Base-by-base conservation (phyloP, 345 rosid genomes). In the Lepidium didymum region DNA sequence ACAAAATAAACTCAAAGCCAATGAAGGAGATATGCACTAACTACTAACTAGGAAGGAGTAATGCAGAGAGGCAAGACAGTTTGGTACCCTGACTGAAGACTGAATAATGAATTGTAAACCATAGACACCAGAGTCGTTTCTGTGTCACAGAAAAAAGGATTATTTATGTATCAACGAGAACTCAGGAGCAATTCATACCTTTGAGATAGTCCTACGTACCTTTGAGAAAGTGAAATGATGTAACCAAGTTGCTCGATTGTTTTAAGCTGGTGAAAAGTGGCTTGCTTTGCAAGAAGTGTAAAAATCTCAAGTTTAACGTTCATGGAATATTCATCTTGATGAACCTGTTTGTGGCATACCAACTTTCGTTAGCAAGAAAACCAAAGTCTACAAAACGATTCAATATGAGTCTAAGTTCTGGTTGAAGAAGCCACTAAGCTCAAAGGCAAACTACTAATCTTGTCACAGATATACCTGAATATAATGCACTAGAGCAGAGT, bases 261-360 rank as follows among this genome's bases (percentile, higher is more conserved):
- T 79, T 95, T 82, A 80, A 90, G 97, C 85, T 90, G 97, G 81
- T 90, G 90, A 80, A 84, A 87, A 41, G 95, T 85, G 31, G 88
- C 80, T 76, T 87, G 87, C 80, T 87, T 86, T 72, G 95, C 89
- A 11, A 80, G 67, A 8, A 84, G 81, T 53, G 65, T 79, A 68
- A 90, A 73, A 56, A 86, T 92, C 78, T 84, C 85, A 73, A 90
- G 92, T 75, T 84, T 84, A 58, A 66, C 81, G 43, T 91, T 83
- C 85, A 81, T 59, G 49, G 75, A 8, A 53, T 80, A 78, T 61
- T 88, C 93, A 78, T 88, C 97, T 62, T 35, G 88, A 76, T 91
- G 87, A 50, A 91, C 88, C 96, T 91, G 53, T 11, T 27, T 23
- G 13, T 27, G 7, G 9, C 9, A 68, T 18, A 55, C 56, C 50